Base-by-base conservation (phyloP, 371 early-diverging fungal genomes). In the Neoconidiobolus thromboides region DNA sequence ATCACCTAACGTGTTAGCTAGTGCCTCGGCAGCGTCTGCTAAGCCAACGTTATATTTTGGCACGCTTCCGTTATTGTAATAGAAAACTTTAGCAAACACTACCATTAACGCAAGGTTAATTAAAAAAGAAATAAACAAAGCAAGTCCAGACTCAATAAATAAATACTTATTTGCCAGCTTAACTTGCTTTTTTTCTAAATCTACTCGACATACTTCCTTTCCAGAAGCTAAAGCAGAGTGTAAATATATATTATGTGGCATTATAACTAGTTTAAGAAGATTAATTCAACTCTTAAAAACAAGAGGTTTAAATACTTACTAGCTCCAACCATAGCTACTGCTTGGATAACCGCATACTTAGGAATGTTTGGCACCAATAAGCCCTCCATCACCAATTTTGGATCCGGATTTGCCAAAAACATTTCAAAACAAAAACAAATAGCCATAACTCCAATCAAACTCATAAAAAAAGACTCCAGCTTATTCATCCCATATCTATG, bases 211-310 rank as follows among this genome's bases (percentile, higher is more conserved):
- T 6, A 55, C 55, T 7, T 54, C 48, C 5, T 10, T 6, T 40
- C 44, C 43, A 9, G 46, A 44, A n/a, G 48, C 61, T 61, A 63
- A 64, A 57, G 62, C 65, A 59, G 51, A 63, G 60, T 86, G 86
- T 58, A 86, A 66, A 62, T 73, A 86, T 65, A 86, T 73, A 62
- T 86, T 83, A 65, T 86, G 86, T 0, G 86, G 86, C 86, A 86
- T 86, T 44, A 85, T 72, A 0, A 81, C 26, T 26, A 26, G 26
- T 26, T 26, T 26, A 26, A 26, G 26, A 26, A 26, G 26, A 26
- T 26, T 26, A 76, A 7, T 39, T 7, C 54, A 56, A 7, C 6
- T 43, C 15, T 42, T 38, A 37, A 52, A 59, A 58, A 26, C 26
- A 26, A 26, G 26, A 26, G 26, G 26, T 26, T 26, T 26, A 26